A percentile compares a stretch with the other conserved stretches of the same genome.
Conservation (phyloP, 2,329 filamentous ascomycete genomes). For the Xylariaceae sp. region DNA sequence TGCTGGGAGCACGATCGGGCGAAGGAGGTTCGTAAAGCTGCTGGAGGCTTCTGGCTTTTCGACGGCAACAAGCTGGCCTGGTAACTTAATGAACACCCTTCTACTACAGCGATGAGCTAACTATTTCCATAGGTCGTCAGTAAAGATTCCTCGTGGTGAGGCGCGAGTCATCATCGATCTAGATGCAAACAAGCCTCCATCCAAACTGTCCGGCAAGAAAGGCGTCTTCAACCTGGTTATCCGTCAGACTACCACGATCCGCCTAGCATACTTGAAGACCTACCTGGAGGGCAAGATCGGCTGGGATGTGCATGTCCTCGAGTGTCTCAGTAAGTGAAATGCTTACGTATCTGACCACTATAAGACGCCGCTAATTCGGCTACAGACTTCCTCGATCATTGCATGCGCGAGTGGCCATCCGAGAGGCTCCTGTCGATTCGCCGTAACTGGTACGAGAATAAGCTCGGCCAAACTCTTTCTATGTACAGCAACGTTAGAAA, state of each 20-base stretch:
- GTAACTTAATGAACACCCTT: slow-evolving; percentile 41
- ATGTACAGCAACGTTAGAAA: slow-evolving; percentile 74
- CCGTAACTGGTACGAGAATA: slow-evolving; percentile 71
- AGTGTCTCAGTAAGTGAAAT: slow-evolving; percentile 64
- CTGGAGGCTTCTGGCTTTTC: slow-evolving; percentile 59
- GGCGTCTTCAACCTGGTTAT: slow-evolving; percentile 56
- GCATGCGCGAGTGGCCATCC: slow-evolving; percentile 75
- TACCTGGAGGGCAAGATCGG: slow-evolving; percentile 60
- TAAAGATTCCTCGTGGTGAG: slow-evolving; percentile 40
- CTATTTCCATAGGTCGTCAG: slow-evolving; percentile 29
- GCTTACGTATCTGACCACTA: neutral
- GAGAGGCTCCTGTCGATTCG: slow-evolving; percentile 67
- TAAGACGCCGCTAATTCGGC: neutral
- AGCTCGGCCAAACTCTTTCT: slow-evolving; percentile 50
- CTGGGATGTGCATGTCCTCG: slow-evolving; percentile 65
- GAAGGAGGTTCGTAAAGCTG: slow-evolving; percentile 47
- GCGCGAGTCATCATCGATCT: slow-evolving; percentile 64
- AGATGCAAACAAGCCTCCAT: slow-evolving; percentile 38
- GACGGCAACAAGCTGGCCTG: slow-evolving; percentile 86
- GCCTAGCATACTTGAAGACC: slow-evolving; percentile 59
- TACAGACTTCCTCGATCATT: slow-evolving; percentile 80
- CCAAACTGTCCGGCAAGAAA: slow-evolving; percentile 26
- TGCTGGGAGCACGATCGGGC: slow-evolving; percentile 67
- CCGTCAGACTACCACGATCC: slow-evolving; percentile 61
- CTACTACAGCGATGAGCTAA: slow-evolving; percentile 7